phyloP scores from a whole-genome alignment of 495 filamentous ascomycete genomes.

The Glonium stellatum region DNA sequence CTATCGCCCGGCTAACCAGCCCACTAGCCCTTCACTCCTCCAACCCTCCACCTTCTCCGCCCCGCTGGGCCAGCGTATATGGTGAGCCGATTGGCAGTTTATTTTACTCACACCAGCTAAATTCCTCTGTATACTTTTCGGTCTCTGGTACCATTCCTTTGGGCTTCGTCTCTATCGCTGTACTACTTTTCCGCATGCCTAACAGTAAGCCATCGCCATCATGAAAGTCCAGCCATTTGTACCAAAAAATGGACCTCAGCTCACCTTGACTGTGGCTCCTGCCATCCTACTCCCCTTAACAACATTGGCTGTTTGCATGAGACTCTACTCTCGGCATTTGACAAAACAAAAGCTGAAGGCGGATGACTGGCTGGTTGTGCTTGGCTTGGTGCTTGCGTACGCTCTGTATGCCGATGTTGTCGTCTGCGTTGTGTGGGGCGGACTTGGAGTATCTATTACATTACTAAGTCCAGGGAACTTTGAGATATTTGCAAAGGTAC shows the following conservation, averaged over 20 bases:
- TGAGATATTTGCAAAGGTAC: slow-evolving; percentile 2
- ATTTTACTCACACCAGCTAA: too few relatives aligned
- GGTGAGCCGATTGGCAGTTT: too few relatives aligned
- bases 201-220: neutral
- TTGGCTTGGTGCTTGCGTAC: neutral
- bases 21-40: too few relatives aligned
- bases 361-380: neutral
- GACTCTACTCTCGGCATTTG: neutral
- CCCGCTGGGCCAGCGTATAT: too few relatives aligned
- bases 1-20: too few relatives aligned
- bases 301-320: neutral
- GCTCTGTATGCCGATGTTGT: neutral
- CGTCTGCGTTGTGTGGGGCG: slow-evolving; percentile 3
- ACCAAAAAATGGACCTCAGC: neutral
- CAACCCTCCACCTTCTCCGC: too few relatives aligned
- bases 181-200: neutral
- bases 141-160: too few relatives aligned
- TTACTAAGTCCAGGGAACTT: neutral
- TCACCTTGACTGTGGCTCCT: neutral
- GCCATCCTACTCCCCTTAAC: neutral
- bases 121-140: too few relatives aligned
- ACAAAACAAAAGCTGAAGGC: neutral
- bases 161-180: too few relatives aligned
- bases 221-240: neutral
- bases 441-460: neutral